Base-by-base conservation (phyloP, 2,329 filamentous ascomycete genomes). In the Fusarium mangiferae region DNA sequence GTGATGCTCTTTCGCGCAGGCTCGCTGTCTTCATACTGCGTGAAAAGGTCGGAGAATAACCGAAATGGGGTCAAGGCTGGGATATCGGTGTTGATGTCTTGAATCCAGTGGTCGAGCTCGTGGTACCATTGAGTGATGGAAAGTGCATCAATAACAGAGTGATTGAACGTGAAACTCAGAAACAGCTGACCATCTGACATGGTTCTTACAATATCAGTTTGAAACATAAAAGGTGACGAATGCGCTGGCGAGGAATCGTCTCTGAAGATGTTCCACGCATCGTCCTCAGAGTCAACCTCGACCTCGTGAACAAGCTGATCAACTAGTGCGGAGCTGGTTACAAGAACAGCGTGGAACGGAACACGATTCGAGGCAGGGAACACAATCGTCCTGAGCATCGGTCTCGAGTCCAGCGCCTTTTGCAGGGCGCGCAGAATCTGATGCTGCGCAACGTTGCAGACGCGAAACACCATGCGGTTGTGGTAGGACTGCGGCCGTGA, bases 81-180 rank as follows among this genome's bases (percentile, higher is more conserved):
- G 5, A 77, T 62, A 0, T 67, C n/a, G 3, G 66, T 33, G 9
- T 75, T 61, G 8, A 60, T 28, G 42, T 79, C 65, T 38, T 70
- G 58, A 11, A 84, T 77, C 39, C 80, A 75, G 8, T 72, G 76
- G 59, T 81, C 79, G 5, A 84, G 74, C 49, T 83, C 80, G 44
- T 78, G 76, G 39, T 82, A 77, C 76, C 78, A 81, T 8, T 80
- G 74, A 18, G 80, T 72, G 13, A 83, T 70, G 2, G 78, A 81
- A 49, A 83, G 48, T 20, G 80, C 82, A 66, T 84, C 82, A 33
- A 82, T 76, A 42, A 81, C 70, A 46, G 81, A 81, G 67, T 84
- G 82, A 61, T 79, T 83, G 56, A 81, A 82, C 0, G 78, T 81
- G 49, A 82, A 66, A 24, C 70, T 63, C 18, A 84, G 68, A 54